Evolutionary conservation across 371 early-diverging fungal species (phyloP).

Genomic region (Massospora cicadina): DNA sequence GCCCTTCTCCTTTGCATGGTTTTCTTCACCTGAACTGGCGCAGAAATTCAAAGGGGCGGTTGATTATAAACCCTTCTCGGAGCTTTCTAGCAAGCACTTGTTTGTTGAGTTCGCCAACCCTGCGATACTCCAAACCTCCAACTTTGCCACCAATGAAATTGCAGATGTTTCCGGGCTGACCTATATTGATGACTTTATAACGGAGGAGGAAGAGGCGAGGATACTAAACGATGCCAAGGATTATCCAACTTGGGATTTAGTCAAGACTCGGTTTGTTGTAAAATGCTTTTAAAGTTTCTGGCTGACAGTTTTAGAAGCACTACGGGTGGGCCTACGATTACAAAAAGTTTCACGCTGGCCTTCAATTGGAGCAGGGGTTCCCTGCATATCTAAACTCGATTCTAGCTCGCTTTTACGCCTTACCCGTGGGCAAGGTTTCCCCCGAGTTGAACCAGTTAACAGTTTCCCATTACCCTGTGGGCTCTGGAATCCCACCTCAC

Average conservation of each 20-base stretch:
- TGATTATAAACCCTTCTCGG: slow-evolving; percentile 8
- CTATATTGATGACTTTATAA: slow-evolving; percentile 11
- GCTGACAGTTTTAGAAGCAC: slow-evolving; percentile 12
- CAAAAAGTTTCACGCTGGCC: slow-evolving; percentile 11
- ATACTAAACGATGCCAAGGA: slow-evolving; percentile 10
- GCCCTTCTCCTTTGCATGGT: slow-evolving; percentile 14
- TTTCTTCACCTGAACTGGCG: slow-evolving; percentile 9
- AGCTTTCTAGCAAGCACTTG: slow-evolving; percentile 6
- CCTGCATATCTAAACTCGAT: background rate
- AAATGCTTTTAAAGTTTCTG: background rate
- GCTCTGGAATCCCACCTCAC: slow-evolving; percentile 16
- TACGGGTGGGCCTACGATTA: slow-evolving; percentile 14
- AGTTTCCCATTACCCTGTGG: slow-evolving; percentile 13
- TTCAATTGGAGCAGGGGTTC: background rate
- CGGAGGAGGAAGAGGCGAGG: slow-evolving; percentile 9
- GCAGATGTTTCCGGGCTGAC: slow-evolving; percentile 11
- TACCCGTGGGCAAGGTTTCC: background rate
- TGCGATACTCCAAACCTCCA: slow-evolving; percentile 6
- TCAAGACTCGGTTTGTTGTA: slow-evolving; percentile 13
- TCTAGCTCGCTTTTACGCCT: background rate
- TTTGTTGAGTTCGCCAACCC: slow-evolving; percentile 11
- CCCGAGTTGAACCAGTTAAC: slow-evolving; percentile 14
- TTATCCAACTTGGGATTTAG: slow-evolving; percentile 2
- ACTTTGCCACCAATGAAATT: slow-evolving; percentile 9
- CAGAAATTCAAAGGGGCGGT: background rate